These are phyloP conservation scores for Graphilbum fragrans DNA, from an alignment of 2,329 filamentous ascomycete genomes.

Conservation along the genomic window DNA sequence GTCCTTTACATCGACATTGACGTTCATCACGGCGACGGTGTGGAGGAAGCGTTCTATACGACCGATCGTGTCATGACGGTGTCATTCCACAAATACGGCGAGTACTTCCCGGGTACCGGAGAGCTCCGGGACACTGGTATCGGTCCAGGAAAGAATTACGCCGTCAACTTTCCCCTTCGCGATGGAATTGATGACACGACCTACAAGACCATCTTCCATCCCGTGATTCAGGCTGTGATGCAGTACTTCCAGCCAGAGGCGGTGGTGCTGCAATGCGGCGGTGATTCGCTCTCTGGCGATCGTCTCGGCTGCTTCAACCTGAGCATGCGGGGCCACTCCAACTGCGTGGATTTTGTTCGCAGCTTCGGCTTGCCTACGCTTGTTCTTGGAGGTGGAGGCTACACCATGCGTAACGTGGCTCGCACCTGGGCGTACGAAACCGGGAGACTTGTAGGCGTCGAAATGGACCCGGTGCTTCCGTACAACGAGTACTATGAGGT, in stretches of 20 bases:
- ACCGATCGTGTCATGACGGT: conserved; percentile 80
- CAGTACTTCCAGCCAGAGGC: conserved; percentile 80
- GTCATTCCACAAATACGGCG: conserved; percentile 95
- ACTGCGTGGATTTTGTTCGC: conserved; percentile 88
- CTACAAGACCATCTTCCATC: conserved; percentile 84
- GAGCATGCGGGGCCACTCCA: conserved; percentile 90
- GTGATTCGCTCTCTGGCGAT: conserved; percentile 88
- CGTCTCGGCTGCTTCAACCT: conserved; percentile 94
- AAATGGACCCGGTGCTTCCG: conserved; percentile 72
- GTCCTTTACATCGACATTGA: conserved; percentile 96
- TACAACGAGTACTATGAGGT: conserved; percentile 93
- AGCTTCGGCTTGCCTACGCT: conserved; percentile 73
- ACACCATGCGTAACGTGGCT: conserved; percentile 94
- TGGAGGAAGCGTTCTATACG: conserved; percentile 76
- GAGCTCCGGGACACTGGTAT: conserved; percentile 78
- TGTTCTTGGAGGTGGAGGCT: conserved; percentile 90
- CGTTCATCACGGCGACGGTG: conserved; percentile 75
- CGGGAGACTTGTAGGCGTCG: conserved; percentile 71
- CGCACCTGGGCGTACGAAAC: conserved; percentile 97
- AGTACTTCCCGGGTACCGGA: conserved; percentile 89
- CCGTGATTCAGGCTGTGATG: conserved; percentile 79
- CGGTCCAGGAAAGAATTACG: conserved; percentile 78
- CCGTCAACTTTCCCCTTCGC: conserved; percentile 81
- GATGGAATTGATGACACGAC: conserved; percentile 84
- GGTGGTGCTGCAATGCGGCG: conserved; percentile 91